A percentile compares a stretch with the other conserved stretches of the same genome.
Conservation (phyloP, 2,329 filamentous ascomycete species). For the Nectriaceae sp. region DNA sequence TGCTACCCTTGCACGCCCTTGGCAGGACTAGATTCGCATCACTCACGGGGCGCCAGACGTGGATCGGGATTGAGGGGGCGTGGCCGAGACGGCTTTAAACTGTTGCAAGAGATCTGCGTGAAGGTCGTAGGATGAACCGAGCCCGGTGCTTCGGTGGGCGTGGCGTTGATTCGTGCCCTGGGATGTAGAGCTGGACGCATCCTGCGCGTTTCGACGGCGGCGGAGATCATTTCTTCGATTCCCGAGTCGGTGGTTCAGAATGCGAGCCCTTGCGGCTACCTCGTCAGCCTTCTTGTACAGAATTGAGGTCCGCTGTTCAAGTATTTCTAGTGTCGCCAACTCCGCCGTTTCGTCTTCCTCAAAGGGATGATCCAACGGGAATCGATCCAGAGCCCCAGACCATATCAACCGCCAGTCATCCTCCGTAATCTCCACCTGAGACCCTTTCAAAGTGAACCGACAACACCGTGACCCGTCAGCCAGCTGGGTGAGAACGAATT, state of each 20-base stretch:
- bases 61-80: slow-evolving; percentile 28
- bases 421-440: slow-evolving; percentile 81
- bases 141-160: slow-evolving; percentile 23
- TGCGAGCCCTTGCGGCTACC: slow-evolving; percentile 62
- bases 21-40: no score
- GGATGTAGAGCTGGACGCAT: slow-evolving; percentile 39
- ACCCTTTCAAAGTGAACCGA: slow-evolving; percentile 79
- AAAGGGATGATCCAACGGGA: slow-evolving; percentile 76
- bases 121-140: slow-evolving; percentile 45
- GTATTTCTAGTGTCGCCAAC: slow-evolving; percentile 77
- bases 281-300: slow-evolving; percentile 82
- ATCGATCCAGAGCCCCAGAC: slow-evolving; percentile 78
- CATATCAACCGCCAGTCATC: slow-evolving; percentile 85
- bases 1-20: no score
- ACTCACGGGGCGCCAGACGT: no score
- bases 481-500: slow-evolving; percentile 72
- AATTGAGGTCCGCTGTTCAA: slow-evolving; percentile 75
- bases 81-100: slow-evolving; percentile 37
- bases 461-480: slow-evolving; percentile 72
- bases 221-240: slow-evolving; percentile 34
- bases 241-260: slow-evolving; percentile 74
- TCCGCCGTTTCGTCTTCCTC: slow-evolving; percentile 87
- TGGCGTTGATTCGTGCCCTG: slow-evolving; percentile 33
- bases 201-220: slow-evolving; percentile 27
- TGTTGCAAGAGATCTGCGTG: slow-evolving; percentile 59